Percentiles rank a stretch among this genome's conserved stretches.
phyloP scores from a whole-genome alignment of 257 asterid species.

The Orobanche coerulescens region DNA sequence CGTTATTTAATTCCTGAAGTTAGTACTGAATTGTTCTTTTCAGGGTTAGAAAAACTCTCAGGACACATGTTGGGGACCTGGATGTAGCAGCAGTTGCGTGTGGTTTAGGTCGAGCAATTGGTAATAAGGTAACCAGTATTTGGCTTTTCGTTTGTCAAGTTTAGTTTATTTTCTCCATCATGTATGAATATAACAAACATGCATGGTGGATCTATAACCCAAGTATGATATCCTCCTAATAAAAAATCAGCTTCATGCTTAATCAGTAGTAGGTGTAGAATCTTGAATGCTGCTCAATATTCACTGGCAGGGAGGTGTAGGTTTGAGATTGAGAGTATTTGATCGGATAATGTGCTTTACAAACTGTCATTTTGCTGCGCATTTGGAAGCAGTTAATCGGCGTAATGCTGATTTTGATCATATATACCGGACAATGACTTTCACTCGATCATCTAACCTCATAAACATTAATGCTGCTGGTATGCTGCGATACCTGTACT shows the following conservation, averaged over 20 bases:
- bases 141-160: background rate
- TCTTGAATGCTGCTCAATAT: background rate
- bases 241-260: background rate
- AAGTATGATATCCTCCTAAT: background rate
- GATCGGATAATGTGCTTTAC: slow-evolving; percentile 82
- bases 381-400: slow-evolving; percentile 89
- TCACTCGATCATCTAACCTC: slow-evolving; percentile 57
- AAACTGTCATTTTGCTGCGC: slow-evolving; percentile 95
- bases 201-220: background rate
- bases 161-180: background rate
- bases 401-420: slow-evolving; percentile 90
- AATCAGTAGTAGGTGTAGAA: background rate
- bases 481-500: slow-evolving; percentile 66
- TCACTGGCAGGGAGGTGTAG: slow-evolving; percentile 84
- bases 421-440: slow-evolving; percentile 74
- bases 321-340: slow-evolving; percentile 81
- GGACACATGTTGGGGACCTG: slow-evolving; percentile 76
- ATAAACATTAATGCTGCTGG: slow-evolving; percentile 68
- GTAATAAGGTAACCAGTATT: slow-evolving; percentile 62
- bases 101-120: slow-evolving; percentile 93
- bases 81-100: slow-evolving; percentile 92
- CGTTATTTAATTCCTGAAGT: background rate
- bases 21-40: slow-evolving; percentile 1
- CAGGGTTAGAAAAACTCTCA: slow-evolving; percentile 77
- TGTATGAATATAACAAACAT: background rate